phyloP scores from a whole-genome alignment of 768 basidiomycete species.

The Boletus barrowsii region DNA sequence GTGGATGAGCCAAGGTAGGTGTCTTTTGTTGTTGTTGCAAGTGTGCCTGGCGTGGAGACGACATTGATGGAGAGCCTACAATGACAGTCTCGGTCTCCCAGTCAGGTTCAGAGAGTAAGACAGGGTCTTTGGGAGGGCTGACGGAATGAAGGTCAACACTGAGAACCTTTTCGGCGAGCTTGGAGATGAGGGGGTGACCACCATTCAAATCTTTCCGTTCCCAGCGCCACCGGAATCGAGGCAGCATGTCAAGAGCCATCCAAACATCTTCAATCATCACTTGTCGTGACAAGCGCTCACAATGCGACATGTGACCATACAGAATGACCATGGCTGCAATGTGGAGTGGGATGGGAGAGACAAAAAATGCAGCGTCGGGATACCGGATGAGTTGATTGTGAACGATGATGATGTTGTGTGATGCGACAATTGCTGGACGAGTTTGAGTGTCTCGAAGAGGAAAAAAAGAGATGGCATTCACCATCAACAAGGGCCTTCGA shows the following conservation, averaged over 20 bases:
- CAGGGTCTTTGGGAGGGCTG: slow-evolving; percentile 36
- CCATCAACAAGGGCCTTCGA: slow-evolving; percentile 77
- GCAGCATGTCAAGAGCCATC: slow-evolving; percentile 85
- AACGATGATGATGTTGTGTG: slow-evolving; percentile 83
- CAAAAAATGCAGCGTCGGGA: slow-evolving; percentile 86
- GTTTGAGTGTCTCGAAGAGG: slow-evolving; percentile 1
- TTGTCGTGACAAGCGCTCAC: slow-evolving; percentile 59
- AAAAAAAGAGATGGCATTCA: slow-evolving; percentile 32
- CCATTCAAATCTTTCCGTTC: slow-evolving; percentile 79
- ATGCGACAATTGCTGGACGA: slow-evolving; percentile 68
- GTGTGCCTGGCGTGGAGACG: slow-evolving; percentile 27
- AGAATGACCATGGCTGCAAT: slow-evolving; percentile 91
- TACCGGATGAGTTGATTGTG: slow-evolving; percentile 81
- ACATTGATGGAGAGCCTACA: slow-evolving; percentile 23
- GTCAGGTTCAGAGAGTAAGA: slow-evolving; percentile 42
- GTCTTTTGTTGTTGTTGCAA: slow-evolving; percentile 33
- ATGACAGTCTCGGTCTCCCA: slow-evolving; percentile 43
- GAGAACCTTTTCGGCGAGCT: slow-evolving; percentile 79
- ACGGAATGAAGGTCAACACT: slow-evolving; percentile 66
- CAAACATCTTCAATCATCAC: slow-evolving; percentile 79
- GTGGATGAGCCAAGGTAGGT: slow-evolving; percentile 35
- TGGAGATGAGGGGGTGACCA: slow-evolving; percentile 80
- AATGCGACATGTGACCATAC: slow-evolving; percentile 81
- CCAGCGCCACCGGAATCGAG: slow-evolving; percentile 90
- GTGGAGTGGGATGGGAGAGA: slow-evolving; percentile 84